A percentile compares a stretch with the other conserved stretches of the same genome.
phyloP scores from a whole-genome alignment of 306 rosid genomes.

The Cucumis sativus region Cucumber_9930_V3 NC_026660.2:541501-542000 shows the following conservation, averaged over 20 bases:
- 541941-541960: not conserved
- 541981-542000: not conserved
- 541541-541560: slow-evolving; percentile 59
- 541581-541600: slow-evolving; percentile 38
- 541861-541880: slow-evolving; percentile 18
- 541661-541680: slow-evolving; percentile 44
- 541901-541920: not conserved
- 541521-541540: slow-evolving; percentile 72
- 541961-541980: not conserved
- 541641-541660: slow-evolving; percentile 57
- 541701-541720: slow-evolving; percentile 49
- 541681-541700: slow-evolving; percentile 47
- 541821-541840: slow-evolving; percentile 32
- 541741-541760: slow-evolving; percentile 43
- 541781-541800: slow-evolving; percentile 53
- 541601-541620: slow-evolving; percentile 55
- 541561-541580: slow-evolving; percentile 56
- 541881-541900: not conserved
- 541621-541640: slow-evolving; percentile 72
- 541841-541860: not conserved
- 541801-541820: slow-evolving; percentile 56
- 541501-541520: slow-evolving; percentile 71
- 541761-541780: slow-evolving; percentile 61
- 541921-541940: not conserved
- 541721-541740: slow-evolving; percentile 30